phyloP scores from a whole-genome alignment of 768 basidiomycete species.

The Lentinula guzmanii region DNA sequence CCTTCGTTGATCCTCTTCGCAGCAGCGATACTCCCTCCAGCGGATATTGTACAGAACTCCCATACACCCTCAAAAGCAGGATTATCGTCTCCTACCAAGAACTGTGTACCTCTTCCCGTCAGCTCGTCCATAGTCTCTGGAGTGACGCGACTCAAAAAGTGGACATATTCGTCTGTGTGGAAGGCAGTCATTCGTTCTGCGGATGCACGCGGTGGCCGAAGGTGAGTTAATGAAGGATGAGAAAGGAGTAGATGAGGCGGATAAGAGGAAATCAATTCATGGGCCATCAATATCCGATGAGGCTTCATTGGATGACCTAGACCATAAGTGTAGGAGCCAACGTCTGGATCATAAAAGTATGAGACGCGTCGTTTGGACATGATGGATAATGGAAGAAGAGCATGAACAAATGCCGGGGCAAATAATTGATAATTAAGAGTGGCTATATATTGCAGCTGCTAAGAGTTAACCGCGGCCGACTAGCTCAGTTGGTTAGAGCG shows the following conservation, averaged over 20 bases:
- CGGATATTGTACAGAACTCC: slow-evolving; percentile 95
- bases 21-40: slow-evolving; percentile 87
- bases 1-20: slow-evolving; percentile 78
- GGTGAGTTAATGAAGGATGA: neutral
- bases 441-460: too few relatives aligned
- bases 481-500: slow-evolving; percentile 95
- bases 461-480: slow-evolving; percentile 43
- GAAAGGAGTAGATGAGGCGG: slow-evolving; percentile 16
- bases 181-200: slow-evolving; percentile 85
- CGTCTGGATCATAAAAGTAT: slow-evolving; percentile 64
- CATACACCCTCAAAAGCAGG: slow-evolving; percentile 95
- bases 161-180: slow-evolving; percentile 97
- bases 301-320: slow-evolving; percentile 95
- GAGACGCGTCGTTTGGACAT: slow-evolving; percentile 75
- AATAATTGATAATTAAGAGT: too few relatives aligned
- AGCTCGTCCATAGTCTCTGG: slow-evolving; percentile 88
- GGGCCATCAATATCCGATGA: slow-evolving; percentile 89
- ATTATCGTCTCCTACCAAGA: slow-evolving; percentile 74
- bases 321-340: slow-evolving; percentile 74
- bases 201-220: slow-evolving; percentile 58
- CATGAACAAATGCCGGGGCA: too few relatives aligned
- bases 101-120: slow-evolving; percentile 79
- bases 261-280: slow-evolving; percentile 87
- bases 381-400: neutral
- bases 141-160: slow-evolving; percentile 83